Conservation (phyloP, 306 rosid species). For the Abrus precatorius region DNA sequence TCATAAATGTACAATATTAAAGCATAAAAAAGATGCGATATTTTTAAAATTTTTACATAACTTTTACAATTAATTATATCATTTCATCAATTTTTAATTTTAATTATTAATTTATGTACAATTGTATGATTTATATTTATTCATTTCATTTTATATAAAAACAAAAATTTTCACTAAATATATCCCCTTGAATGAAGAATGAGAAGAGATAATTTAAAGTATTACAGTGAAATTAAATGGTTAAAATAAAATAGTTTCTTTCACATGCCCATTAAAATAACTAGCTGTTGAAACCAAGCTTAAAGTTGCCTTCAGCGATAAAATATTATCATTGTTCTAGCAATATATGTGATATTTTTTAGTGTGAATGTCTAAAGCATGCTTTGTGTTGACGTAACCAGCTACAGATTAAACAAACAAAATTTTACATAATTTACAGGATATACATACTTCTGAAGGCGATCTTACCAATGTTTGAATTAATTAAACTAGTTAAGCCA, state of each 20-base stretch:
- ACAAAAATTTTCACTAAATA: too few relatives aligned
- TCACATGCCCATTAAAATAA: background rate
- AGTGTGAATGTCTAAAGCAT: slow-evolving; percentile 46
- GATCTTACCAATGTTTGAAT: slow-evolving; percentile 47
- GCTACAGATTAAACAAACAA: slow-evolving; percentile 28
- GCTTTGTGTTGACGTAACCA: slow-evolving; percentile 61
- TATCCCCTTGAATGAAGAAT: too few relatives aligned
- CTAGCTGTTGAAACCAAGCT: background rate
- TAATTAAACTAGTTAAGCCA: background rate
- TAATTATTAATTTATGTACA: too few relatives aligned
- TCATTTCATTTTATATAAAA: too few relatives aligned
- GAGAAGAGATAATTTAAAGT: background rate
- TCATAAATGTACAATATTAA: too few relatives aligned
- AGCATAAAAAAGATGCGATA: too few relatives aligned
- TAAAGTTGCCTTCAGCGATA: background rate
- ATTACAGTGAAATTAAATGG: background rate
- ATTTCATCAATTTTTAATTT: too few relatives aligned
- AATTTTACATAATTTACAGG: slow-evolving; percentile 41
- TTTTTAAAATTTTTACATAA: too few relatives aligned
- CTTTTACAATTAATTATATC: too few relatives aligned
- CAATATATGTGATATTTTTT: background rate
- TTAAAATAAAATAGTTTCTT: background rate
- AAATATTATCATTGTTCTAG: background rate
- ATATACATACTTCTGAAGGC: slow-evolving; percentile 49
- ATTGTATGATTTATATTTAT: too few relatives aligned